Evolutionary conservation across 768 basidiomycete species (phyloP), one percentile per base, ranked within the genome.

Genomic region (Holtermanniella nyarrowii): DNA sequence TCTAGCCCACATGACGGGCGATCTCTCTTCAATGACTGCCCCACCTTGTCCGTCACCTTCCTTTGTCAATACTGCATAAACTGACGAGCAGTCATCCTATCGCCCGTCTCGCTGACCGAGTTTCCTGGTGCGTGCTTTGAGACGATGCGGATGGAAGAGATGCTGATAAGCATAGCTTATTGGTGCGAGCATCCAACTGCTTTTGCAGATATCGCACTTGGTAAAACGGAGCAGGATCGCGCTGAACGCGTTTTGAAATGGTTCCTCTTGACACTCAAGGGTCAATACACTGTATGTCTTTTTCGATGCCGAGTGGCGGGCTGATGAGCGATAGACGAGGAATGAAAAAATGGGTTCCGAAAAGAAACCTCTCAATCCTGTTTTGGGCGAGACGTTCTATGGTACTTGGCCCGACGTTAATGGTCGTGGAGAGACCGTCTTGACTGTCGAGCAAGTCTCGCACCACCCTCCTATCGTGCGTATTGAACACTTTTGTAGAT

Each of bases 341-440:
- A 96, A 96, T 63, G 90, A 95, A 74, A 83, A 83, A 57, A 84
- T 89, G 81, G 93, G 93, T 13, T 88, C 86, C 1, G 91, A 97
- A 79, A 97, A 97, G 78, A 97, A 97, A 88, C 93, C 93, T 14
- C 77, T 99, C 50, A 99, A 99, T 67, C 93, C 93, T 26, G 89
- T 88, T 10, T 83, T 95, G 14, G 89, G 88, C 72, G 88, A 70
- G 59, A 52, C 57, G n/a, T 96, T 96, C 73, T 90, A 88, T 55
- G 90, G 89, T 31, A 72, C 76, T 54, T 96, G 90, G 90, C 86
- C 90, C 2, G 81, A 84, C 68, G 64, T 63, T 42, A 75, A 78
- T 53, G 80, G 79, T 3, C 82, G 84, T 31, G 89, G 88, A n/a
- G 76, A 82, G 68, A 91, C 88, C 2, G 77, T 78, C 39, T 78